Evolutionary conservation across 225 moss, liverwort and hornwort species (phyloP).

Genomic region (Sphagnum tenellum): DNA sequence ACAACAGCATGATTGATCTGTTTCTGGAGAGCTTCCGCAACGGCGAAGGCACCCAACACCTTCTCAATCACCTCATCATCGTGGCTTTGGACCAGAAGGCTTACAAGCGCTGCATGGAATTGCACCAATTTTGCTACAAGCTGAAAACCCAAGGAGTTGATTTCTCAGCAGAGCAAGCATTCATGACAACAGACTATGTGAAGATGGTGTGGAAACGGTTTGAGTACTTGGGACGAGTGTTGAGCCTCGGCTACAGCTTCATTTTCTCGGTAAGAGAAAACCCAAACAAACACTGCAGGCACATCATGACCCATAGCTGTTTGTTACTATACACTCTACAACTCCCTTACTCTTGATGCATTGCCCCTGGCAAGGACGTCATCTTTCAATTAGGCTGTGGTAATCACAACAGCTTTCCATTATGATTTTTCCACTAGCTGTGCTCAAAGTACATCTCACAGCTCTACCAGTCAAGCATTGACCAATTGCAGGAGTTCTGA

Average conservation of each 20-base stretch:
- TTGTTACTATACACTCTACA: neutral
- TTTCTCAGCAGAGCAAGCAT: conserved; percentile 84
- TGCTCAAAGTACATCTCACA: too few species aligned
- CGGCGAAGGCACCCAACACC: conserved; percentile 59
- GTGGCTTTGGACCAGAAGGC: conserved; percentile 76
- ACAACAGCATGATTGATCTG: conserved; percentile 84
- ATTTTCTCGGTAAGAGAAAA: conserved; percentile 62
- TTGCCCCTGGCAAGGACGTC: too few species aligned
- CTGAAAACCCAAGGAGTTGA: conserved; percentile 88
- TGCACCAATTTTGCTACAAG: conserved; percentile 78
- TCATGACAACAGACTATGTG: conserved; percentile 91
- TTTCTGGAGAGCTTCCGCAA: conserved; percentile 69
- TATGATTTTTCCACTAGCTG: neutral
- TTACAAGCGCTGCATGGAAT: conserved; percentile 55
- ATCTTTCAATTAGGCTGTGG: too few species aligned
- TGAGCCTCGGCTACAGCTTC: conserved; percentile 75
- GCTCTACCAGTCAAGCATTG: too few species aligned
- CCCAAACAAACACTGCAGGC: too few species aligned
- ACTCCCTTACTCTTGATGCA: neutral
- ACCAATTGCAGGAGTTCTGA: too few species aligned
- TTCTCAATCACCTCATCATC: conserved; percentile 68
- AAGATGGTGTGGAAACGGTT: conserved; percentile 99
- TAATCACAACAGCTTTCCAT: neutral
- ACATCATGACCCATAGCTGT: too few species aligned
- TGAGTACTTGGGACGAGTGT: conserved; percentile 64